phyloP scores from a whole-genome alignment of 2,329 filamentous ascomycete genomes.

The Rutstroemia sp. region DNA sequence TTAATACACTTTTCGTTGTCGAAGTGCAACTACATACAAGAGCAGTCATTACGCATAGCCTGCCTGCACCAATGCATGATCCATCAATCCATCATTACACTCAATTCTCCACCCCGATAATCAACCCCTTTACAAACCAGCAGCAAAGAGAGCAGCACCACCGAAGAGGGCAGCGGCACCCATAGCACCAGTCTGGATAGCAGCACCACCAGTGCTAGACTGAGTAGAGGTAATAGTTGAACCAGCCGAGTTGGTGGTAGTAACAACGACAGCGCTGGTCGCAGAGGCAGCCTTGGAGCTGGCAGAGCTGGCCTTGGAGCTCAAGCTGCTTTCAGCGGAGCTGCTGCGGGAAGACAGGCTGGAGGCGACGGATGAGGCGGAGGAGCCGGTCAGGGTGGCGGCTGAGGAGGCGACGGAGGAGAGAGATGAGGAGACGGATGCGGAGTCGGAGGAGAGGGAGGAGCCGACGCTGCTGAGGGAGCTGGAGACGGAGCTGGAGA shows the following conservation, averaged over 20 bases:
- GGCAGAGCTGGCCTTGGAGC: slow-evolving; percentile 7
- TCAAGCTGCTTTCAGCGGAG: slow-evolving; percentile 7
- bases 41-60: no score
- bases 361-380: slow-evolving; percentile 6
- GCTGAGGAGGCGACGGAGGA: background rate
- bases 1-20: no score
- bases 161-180: slow-evolving; percentile 25
- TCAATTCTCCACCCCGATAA: background rate
- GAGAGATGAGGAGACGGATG: background rate
- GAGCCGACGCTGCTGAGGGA: background rate
- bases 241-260: slow-evolving; percentile 2
- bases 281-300: background rate
- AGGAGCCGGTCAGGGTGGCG: background rate
- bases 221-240: background rate
- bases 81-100: background rate
- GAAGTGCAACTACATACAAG: no score
- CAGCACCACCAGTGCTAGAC: slow-evolving; percentile 11
- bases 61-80: no score
- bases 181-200: slow-evolving; percentile 23
- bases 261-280: background rate
- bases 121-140: slow-evolving; percentile 16
- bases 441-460: slow-evolving; percentile 4
- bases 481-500: background rate
- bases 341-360: slow-evolving; percentile 8
- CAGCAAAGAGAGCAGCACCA: slow-evolving; percentile 22